These are phyloP conservation scores for Talaromyces proteolyticus DNA, from an alignment of 495 filamentous ascomycete species.

Conservation along the genomic window DNA sequence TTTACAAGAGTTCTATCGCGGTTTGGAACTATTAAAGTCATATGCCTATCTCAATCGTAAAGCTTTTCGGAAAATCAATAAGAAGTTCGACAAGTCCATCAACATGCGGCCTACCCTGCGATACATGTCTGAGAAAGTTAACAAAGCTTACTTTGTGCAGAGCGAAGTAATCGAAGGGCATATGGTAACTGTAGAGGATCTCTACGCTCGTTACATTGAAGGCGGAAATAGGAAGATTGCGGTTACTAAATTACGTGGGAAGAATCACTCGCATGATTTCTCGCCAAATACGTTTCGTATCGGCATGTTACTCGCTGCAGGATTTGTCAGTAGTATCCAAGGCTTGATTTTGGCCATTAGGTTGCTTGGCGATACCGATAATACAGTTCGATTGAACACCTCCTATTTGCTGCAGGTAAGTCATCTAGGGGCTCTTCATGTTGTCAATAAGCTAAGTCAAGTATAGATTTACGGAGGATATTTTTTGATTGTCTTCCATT, in stretches of 20 bases:
- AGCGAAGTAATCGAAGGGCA: slow-evolving; percentile 75
- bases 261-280: slow-evolving; percentile 59
- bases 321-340: slow-evolving; percentile 66
- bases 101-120: slow-evolving; percentile 68
- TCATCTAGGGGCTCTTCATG: slow-evolving; percentile 4
- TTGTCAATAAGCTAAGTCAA: slow-evolving; percentile 16
- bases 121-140: slow-evolving; percentile 91
- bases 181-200: slow-evolving; percentile 73
- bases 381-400: slow-evolving; percentile 43
- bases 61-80: slow-evolving; percentile 96
- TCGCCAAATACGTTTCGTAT: slow-evolving; percentile 70
- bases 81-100: slow-evolving; percentile 92
- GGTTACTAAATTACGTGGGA: slow-evolving; percentile 70
- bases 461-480: slow-evolving; percentile 78
- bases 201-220: slow-evolving; percentile 92
- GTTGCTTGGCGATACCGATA: slow-evolving; percentile 44
- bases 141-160: slow-evolving; percentile 83
- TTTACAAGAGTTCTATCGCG: slow-evolving; percentile 86
- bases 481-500: slow-evolving; percentile 68
- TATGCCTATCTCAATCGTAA: slow-evolving; percentile 85
- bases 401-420: slow-evolving; percentile 70
- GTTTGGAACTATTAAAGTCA: slow-evolving; percentile 84
- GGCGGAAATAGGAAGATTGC: slow-evolving; percentile 87
- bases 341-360: slow-evolving; percentile 62
- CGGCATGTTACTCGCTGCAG: slow-evolving; percentile 72